Evolutionary conservation across 164 flowering plant species (phyloP), one percentile per base, ranked within the genome.

Genomic region (Pachysandra terminalis): DNA sequence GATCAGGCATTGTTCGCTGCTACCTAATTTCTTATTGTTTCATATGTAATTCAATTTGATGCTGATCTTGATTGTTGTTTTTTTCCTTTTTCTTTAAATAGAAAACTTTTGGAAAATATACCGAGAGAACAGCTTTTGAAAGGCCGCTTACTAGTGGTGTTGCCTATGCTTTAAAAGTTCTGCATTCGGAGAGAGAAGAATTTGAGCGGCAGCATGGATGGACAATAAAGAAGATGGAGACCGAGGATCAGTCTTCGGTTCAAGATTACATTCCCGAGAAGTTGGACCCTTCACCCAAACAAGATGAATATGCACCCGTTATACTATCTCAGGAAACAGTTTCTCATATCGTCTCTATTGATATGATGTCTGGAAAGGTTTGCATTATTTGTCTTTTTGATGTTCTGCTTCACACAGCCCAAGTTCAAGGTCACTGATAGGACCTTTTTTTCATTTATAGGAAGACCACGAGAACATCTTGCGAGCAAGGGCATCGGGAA

Each of bases 331-430:
- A 95, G 71, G 84, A 90, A 76, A 92, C 97, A 19, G 96, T 95
- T 15, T 83, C 98, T 25, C 96, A 95, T 74, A 90, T 95, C 25
- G 93, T 89, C 24, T 95, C 98, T 56, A 87, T 92, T 66, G 98
- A 95, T 82, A 92, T 95, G 98, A 90, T 95, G 96, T 95, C 98
- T 21, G 97, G 98, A 72, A 85, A 86, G 95, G 98, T 91, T 64
- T 26, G 74, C 25, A 15, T 13, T 21, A 4, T 65, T 19, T 15
- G 57, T 13, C 9, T 45, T 57, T 22, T 22, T 24, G 19, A n/a
- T 58, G 9, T 16, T 27, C 19, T 26, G 9, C 7, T 25, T 16
- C 19, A 14, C 7, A 32, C n/a, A n/a, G n/a, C n/a, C n/a, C n/a
- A 22, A 45, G 24, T 58, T 28, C 56, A 19, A 67, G 63, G 41